These are phyloP conservation scores for Didymella lethalis DNA, from an alignment of 2,329 filamentous ascomycete species.

Conservation along the genomic window DNA sequence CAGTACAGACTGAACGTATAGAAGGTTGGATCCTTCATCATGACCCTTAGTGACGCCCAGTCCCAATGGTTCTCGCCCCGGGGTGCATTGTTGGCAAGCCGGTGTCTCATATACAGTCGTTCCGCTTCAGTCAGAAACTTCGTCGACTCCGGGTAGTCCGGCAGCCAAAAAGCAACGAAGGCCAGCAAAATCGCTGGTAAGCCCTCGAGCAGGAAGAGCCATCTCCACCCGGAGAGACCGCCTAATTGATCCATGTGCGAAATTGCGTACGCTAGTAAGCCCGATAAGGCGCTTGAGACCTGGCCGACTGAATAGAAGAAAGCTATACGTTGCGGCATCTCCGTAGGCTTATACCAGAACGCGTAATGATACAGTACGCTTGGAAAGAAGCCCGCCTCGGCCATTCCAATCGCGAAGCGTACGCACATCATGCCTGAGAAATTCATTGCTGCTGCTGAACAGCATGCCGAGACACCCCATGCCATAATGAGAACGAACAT, in stretches of 20 bases:
- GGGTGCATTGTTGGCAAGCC: conserved; percentile 21
- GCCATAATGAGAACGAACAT: conserved; percentile 34
- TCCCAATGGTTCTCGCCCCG: conserved; percentile 29
- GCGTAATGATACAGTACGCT: conserved; percentile 58
- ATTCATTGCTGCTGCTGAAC: conserved; percentile 27
- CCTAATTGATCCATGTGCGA: conserved; percentile 65
- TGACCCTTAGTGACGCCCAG: conserved; percentile 24
- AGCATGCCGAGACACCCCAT: conserved; percentile 37
- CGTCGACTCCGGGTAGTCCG: conserved; percentile 30
- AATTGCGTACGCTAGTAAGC: conserved; percentile 61
- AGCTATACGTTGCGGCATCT: conserved; percentile 32
- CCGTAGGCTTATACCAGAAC: conserved; percentile 56
- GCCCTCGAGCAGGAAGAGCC: conserved; percentile 35
- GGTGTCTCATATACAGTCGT: conserved; percentile 21
- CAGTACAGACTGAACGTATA: conserved; percentile 33
- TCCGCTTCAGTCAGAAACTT: conserved; percentile 29
- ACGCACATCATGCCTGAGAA: conserved; percentile 35
- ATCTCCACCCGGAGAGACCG: conserved; percentile 45
- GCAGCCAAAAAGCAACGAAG: conserved; percentile 23
- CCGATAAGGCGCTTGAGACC: conserved; percentile 27
- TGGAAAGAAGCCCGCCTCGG: conserved; percentile 28
- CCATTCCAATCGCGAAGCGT: conserved; percentile 31
- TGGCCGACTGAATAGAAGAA: conserved; percentile 60
- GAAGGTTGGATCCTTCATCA: conserved; percentile 28
- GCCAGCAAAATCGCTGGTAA: conserved; percentile 29